Conservation (phyloP, 495 filamentous ascomycete genomes). For the Trichoderma virens region DNA sequence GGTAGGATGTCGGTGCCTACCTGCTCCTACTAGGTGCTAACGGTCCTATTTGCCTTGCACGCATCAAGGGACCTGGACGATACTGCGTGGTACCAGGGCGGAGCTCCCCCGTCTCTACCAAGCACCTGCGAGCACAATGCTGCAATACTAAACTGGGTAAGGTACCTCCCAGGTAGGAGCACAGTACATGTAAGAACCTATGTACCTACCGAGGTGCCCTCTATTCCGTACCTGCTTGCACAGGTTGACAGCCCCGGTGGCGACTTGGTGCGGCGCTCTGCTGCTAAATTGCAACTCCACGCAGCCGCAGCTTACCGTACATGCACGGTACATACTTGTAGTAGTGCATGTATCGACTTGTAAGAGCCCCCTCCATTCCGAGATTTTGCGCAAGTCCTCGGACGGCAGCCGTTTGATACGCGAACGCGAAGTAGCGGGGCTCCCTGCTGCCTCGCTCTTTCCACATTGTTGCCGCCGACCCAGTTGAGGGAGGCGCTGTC, state of each 20-base stretch:
- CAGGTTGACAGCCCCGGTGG: neutral
- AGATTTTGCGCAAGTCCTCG: conserved; percentile 1
- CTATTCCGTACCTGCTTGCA: neutral
- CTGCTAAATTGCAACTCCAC: neutral
- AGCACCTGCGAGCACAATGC: too few species aligned
- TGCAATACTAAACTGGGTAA: too few species aligned
- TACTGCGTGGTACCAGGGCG: neutral
- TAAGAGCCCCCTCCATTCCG: neutral
- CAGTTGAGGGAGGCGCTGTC: neutral
- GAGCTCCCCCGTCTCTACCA: neutral
- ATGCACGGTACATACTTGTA: too few species aligned
- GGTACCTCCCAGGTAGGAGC: too few species aligned
- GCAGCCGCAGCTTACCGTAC: neutral
- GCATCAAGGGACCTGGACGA: neutral
- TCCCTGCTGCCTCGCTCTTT: neutral
- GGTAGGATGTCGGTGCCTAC: too few species aligned
- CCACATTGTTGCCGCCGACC: neutral
- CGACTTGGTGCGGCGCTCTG: neutral
- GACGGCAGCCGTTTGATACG: neutral
- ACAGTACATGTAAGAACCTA: too few species aligned
- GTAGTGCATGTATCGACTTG: too few species aligned
- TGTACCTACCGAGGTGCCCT: too few species aligned
- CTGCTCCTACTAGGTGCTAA: too few species aligned
- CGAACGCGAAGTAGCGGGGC: neutral
- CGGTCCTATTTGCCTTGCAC: neutral